A percentile compares a stretch with the other conserved stretches of the same genome.
Evolutionary conservation across 2,329 filamentous ascomycete genomes (phyloP).

Genomic region (Hymenoscyphus albidus): DNA sequence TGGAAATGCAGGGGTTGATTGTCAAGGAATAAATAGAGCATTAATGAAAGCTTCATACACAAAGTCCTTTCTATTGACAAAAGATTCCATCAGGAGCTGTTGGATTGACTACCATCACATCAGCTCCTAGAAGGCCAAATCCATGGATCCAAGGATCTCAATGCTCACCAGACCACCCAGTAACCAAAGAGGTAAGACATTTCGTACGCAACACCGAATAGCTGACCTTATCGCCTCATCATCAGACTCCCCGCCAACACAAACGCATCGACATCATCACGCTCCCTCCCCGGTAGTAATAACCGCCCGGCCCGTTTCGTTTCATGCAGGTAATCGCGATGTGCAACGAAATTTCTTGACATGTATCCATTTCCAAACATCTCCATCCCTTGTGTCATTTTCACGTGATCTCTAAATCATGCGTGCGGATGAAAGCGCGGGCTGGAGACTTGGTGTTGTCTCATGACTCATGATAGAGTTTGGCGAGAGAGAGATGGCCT

Average conservation of each 20-base stretch:
- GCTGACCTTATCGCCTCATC: neutral
- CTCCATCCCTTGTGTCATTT: neutral
- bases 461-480: neutral
- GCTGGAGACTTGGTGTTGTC: too few species aligned
- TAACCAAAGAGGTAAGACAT: neutral
- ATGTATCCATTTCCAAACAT: neutral
- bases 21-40: too few species aligned
- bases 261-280: neutral
- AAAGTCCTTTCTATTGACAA: too few species aligned
- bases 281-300: neutral
- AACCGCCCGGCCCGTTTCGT: neutral
- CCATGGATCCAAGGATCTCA: neutral
- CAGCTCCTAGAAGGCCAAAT: neutral
- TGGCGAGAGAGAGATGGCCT: too few species aligned
- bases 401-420: neutral
- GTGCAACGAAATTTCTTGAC: constrained; percentile 2
- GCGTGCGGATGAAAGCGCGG: neutral
- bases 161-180: neutral
- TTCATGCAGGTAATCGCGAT: constrained; percentile 9
- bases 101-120: neutral
- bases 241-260: neutral
- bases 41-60: too few species aligned
- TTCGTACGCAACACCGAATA: neutral
- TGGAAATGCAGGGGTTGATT: too few species aligned
- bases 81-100: too few species aligned